Conservation (phyloP, 768 basidiomycete species). For the Mycena vulgaris region DNA sequence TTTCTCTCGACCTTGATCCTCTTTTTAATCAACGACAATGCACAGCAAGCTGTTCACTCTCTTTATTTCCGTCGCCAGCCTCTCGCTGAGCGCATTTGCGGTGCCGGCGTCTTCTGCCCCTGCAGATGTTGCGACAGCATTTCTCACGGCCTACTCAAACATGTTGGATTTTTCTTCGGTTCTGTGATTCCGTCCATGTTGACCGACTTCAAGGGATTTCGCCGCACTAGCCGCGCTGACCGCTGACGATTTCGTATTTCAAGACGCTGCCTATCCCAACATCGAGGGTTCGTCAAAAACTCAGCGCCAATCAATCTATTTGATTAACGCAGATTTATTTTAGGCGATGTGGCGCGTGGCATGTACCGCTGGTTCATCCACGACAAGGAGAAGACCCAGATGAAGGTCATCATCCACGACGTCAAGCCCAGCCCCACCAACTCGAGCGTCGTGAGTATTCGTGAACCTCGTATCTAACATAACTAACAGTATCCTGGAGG, state of each 20-base stretch:
- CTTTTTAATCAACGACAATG: constrained; percentile 4
- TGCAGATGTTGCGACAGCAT: constrained; percentile 10
- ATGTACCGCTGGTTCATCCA: constrained; percentile 29
- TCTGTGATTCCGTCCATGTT: background rate
- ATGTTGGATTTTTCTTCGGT: background rate
- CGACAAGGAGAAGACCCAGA: constrained; percentile 20
- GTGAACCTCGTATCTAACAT: background rate
- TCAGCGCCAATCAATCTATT: background rate
- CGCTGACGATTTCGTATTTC: constrained; percentile 16
- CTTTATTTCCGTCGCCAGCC: background rate
- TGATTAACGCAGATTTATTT: background rate
- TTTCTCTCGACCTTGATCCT: constrained; percentile 4
- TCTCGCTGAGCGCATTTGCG: background rate
- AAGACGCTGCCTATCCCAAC: constrained; percentile 16
- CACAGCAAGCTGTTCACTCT: constrained; percentile 15
- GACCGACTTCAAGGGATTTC: constrained; percentile 4
- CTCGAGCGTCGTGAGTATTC: background rate
- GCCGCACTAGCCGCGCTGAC: constrained; percentile 12
- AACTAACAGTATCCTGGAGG: background rate
- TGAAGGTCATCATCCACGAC: constrained; percentile 28
- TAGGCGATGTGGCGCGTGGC: constrained; percentile 20
- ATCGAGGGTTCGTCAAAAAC: constrained; percentile 1
- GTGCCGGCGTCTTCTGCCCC: constrained; percentile 5
- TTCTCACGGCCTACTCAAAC: constrained; percentile 26
- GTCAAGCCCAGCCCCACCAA: constrained; percentile 15